Conservation (phyloP, 495 filamentous ascomycete genomes). For the Pseudevernia furfuracea region DNA sequence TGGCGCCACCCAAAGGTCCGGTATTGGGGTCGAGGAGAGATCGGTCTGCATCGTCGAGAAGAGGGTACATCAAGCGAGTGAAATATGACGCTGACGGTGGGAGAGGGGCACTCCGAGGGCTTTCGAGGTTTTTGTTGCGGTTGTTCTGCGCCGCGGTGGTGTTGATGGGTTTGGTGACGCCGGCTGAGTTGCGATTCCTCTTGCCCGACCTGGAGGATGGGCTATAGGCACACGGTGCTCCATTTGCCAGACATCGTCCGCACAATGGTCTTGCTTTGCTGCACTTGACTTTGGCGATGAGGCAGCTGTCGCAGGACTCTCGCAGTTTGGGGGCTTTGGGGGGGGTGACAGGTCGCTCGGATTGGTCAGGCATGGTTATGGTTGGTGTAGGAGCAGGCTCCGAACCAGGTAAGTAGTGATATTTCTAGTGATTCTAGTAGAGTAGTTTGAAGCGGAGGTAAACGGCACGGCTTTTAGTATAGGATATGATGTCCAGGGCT, state of each 20-base stretch:
- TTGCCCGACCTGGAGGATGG: slow-evolving; percentile 40
- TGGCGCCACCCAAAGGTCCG: slow-evolving; percentile 13
- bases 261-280: slow-evolving; percentile 44
- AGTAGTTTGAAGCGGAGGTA: not conserved
- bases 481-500: slow-evolving; percentile 2
- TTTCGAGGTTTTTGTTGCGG: slow-evolving; percentile 10
- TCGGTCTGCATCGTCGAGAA: slow-evolving; percentile 16
- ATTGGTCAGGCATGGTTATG: slow-evolving; percentile 16
- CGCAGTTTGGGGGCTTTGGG: slow-evolving; percentile 38
- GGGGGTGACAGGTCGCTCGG: slow-evolving; percentile 8
- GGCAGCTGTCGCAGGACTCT: slow-evolving; percentile 49
- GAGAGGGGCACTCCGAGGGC: slow-evolving; percentile 3
- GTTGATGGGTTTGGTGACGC: slow-evolving; percentile 14
- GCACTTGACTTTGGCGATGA: slow-evolving; percentile 49
- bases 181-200: slow-evolving; percentile 24
- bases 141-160: slow-evolving; percentile 13
- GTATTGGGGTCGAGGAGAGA: slow-evolving; percentile 14
- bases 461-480: not conserved
- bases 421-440: not conserved
- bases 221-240: slow-evolving; percentile 43
- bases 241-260: slow-evolving; percentile 40
- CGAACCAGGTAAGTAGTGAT: not conserved
- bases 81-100: slow-evolving; percentile 16
- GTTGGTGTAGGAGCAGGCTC: not conserved
- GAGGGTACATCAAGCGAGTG: slow-evolving; percentile 17